Base-by-base conservation (phyloP, 352 stramenopile species). In the Halophytophthora polymorphica region DNA sequence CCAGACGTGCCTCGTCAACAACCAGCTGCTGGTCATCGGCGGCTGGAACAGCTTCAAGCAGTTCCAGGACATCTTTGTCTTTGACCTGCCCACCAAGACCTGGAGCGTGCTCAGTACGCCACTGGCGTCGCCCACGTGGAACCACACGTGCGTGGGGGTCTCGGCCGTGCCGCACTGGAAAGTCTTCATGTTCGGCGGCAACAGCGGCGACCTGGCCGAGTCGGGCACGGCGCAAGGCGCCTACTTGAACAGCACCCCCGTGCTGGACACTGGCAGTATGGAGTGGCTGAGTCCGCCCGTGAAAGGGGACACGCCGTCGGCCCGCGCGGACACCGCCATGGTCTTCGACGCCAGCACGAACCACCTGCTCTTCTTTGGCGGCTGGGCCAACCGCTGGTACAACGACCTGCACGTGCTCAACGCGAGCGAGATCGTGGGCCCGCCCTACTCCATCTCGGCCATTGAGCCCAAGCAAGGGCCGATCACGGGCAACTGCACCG, bases 141-240 rank as follows among this genome's bases (percentile, higher is more conserved):
- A 98, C 60, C 95, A 98, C 71, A 86, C 93, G 15, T 96, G 93
- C 33, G 83, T 98, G 11, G 90, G 83, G 35, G 93, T 98, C 8
- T 79, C 82, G 17, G 95, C 96, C 25, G 96, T 98, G n/a, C 96
- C 96, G 3, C 68, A 98, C 67, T 98, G 94, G 93, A 98, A 98
- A 62, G 76, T 99, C 2, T 98, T 98, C 56, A 79, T 98, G 48
- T 99, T 98, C 69, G 96, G 96, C 45, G 96, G 96, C 31, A 98
- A 98, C 65, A 97, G 87, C 38, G 95, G 96, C 11, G 90, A 98
- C 60, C 63, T 98, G 2, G 74, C 82, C 6, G 86, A 96, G 40
- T 84, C 90, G 0, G 71, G 74, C 12, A 91, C 88, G 1, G 86
- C 86, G 0, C 90, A 95, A 69, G 93, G 91, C 12, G 81, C 78